A percentile compares a stretch with the other conserved stretches of the same genome.
Evolutionary conservation across 805 yeast genomes (phyloP).

Genomic region (Clavispora santaluciae): DNA sequence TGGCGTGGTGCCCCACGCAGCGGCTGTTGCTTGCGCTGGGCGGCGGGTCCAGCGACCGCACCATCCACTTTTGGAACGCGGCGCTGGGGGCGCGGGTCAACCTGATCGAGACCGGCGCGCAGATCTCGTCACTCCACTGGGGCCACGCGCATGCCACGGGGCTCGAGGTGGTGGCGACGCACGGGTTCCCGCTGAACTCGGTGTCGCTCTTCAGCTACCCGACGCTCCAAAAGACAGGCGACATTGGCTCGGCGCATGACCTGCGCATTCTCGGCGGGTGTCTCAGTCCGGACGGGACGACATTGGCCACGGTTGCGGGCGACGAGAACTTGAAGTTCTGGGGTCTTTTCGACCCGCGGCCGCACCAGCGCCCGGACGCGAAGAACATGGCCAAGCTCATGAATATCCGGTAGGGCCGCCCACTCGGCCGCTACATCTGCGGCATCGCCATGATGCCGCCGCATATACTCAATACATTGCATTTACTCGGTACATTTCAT

Average conservation of each 20-base stretch:
- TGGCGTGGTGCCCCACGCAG: conserved; percentile 93
- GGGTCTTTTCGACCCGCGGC: conserved; percentile 70
- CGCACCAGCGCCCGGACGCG: not conserved
- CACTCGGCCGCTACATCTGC: not conserved
- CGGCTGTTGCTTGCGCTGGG: conserved; percentile 85
- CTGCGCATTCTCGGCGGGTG: conserved; percentile 79
- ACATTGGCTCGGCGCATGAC: conserved; percentile 82
- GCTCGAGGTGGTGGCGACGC: conserved; percentile 84
- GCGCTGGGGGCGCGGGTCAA: conserved; percentile 83
- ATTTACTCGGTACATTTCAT: too few species aligned
- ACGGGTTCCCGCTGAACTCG: conserved; percentile 87
- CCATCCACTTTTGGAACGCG: conserved; percentile 90
- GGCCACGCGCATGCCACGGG: conserved; percentile 71
- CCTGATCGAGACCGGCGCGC: conserved; percentile 87
- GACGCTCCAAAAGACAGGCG: conserved; percentile 80
- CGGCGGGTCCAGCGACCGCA: conserved; percentile 88
- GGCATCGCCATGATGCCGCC: not conserved
- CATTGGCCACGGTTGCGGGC: conserved; percentile 91
- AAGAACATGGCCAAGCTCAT: conserved; percentile 20
- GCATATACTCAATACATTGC: not conserved
- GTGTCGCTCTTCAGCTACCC: conserved; percentile 84
- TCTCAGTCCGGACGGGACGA: conserved; percentile 83
- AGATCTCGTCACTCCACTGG: conserved; percentile 92
- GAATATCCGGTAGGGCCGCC: conserved; percentile 20
- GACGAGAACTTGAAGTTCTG: conserved; percentile 96